Evolutionary conservation across 176 grass and related monocot species (phyloP), one percentile per base, ranked within the genome.

Genomic region (Cymbopogon citratus): DNA sequence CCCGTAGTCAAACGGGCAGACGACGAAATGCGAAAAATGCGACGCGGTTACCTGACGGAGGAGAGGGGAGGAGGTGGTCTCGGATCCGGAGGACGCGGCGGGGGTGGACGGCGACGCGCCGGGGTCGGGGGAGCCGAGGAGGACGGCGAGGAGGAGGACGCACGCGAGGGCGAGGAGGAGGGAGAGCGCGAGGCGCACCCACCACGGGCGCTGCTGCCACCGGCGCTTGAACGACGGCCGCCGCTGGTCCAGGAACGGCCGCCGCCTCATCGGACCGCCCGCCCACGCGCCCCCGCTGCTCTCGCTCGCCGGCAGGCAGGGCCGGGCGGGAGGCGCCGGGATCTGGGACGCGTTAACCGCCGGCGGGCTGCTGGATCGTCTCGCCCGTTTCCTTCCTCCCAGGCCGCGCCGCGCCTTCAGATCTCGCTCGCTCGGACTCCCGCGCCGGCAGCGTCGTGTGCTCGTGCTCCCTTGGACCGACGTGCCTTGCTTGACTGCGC

Each of bases 141-240:
- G 80, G 52, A 29, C 68, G 54, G 70, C 66, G 23, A 91, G 57
- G 48, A 86, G 80, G 52, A 92, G 65, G 23, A 78, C 35, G 75
- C 84, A 70, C n/a, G 84, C 77, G 56, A 90, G 68, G 9, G 86
- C 71, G 48, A 95, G 75, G 73, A 85, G 77, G 78, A 82, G 64
- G 28, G 86, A 86, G 27, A 91, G 83, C 43, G 23, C 63, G 63
- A 88, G 79, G 81, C 80, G 76, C 52, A 85, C 71, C 87, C 89
- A 99, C 71, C 75, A 83, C 76, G 87, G 79, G 7, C 83, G 64
- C 71, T 88, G 89, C 87, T 86, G 87, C 96, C 96, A 95, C n/a
- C 90, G 87, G 39, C 90, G 86, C 54, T 85, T 81, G 62, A 87
- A 73, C 27, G 92, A 89, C 29, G 86, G 68, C 40, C 96, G 92